A percentile compares a stretch with the other conserved stretches of the same genome.
These are phyloP conservation scores for Trypanosoma melophagium DNA, from an alignment of 208 protist species.

Conservation along the genomic window DNA sequence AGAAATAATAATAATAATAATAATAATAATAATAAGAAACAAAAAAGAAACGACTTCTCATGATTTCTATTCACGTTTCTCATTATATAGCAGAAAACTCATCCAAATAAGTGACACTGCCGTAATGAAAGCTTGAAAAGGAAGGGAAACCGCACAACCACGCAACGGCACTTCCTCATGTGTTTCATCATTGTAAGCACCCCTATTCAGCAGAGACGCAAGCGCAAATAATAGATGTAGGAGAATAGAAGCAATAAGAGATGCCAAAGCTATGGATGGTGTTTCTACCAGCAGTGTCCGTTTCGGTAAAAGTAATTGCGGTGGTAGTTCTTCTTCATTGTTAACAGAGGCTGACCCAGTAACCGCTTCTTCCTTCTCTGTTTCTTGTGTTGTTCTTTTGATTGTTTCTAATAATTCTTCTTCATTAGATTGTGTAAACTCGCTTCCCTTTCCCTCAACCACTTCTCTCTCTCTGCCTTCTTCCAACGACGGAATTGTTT, in stretches of 20 bases:
- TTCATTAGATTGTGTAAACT: too few species aligned
- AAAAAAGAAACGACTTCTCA: too few species aligned
- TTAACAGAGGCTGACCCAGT: too few species aligned
- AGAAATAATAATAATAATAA: too few species aligned
- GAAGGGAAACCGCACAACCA: slow-evolving; percentile 50
- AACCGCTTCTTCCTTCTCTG: too few species aligned
- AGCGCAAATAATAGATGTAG: slow-evolving; percentile 29
- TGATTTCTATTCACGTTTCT: slow-evolving; percentile 22
- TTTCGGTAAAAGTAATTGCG: not conserved
- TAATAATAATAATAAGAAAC: too few species aligned
- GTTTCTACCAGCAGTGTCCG: slow-evolving; percentile 9
- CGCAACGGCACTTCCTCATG: slow-evolving; percentile 19
- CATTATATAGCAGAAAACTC: slow-evolving; percentile 23
- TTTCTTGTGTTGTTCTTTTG: too few species aligned
- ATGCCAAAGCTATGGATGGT: slow-evolving; percentile 3
- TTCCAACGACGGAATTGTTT: too few species aligned
- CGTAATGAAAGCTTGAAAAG: slow-evolving; percentile 52
- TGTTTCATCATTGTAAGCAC: slow-evolving; percentile 25
- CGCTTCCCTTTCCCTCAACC: too few species aligned
- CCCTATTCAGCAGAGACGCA: slow-evolving; percentile 20
- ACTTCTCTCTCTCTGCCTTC: too few species aligned
- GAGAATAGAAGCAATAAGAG: slow-evolving; percentile 4
- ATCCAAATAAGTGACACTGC: slow-evolving; percentile 44
- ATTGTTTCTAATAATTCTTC: too few species aligned
- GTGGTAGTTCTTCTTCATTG: too few species aligned